Evolutionary conservation across 192 early-diverging fungal genomes (phyloP), one percentile per base, ranked within the genome.

Genomic region (Dimargaris cristalligena): DNA sequence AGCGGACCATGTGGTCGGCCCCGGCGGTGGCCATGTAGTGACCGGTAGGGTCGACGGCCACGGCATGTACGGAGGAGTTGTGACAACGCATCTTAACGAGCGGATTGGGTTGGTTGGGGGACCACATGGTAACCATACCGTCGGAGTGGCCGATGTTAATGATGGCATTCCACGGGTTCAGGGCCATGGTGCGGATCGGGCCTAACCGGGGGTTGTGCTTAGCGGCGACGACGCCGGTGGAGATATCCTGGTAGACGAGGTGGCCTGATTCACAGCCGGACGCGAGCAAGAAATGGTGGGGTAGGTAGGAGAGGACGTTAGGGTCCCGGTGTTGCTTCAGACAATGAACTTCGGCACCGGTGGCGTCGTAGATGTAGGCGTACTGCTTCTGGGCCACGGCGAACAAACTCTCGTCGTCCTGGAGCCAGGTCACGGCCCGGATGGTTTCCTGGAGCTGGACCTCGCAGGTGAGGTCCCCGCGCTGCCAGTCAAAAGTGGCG

Each of bases 11-110:
- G 18, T 87, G 89, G 65, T 97, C 94, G 30, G 88, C 66, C 11
- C 94, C 94, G 44, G 86, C 75, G 25, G 92, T 94, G 8, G 89
- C 92, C 88, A 97, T 89, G 66, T 94, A 88, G 29, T 67, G 76
- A 50, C 84, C 83, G 13, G 70, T 70, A 44, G 71, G 75, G 63
- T 91, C 92, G 41, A 94, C 78, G 3, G 94, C 90, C 59, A 97
- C 60, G 0, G 88, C 77, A 52, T 85, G 80, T 2, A 94, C 82
- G 2, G 92, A 86, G 16, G 89, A 89, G 49, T 77, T 74, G 67
- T 97, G 94, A 64, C 87, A 88, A n/a, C 89, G 74, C 81, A 97
- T 90, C 67, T 92, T 94, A 34, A 92, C 94, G 34, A 97, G 67
- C 34, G 94, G 90, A 57, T 78, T 70, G 2, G 78, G 63, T 78